phyloP scores from a whole-genome alignment of 1,139 yeast species.

The Geotrichum aggregatum region DNA sequence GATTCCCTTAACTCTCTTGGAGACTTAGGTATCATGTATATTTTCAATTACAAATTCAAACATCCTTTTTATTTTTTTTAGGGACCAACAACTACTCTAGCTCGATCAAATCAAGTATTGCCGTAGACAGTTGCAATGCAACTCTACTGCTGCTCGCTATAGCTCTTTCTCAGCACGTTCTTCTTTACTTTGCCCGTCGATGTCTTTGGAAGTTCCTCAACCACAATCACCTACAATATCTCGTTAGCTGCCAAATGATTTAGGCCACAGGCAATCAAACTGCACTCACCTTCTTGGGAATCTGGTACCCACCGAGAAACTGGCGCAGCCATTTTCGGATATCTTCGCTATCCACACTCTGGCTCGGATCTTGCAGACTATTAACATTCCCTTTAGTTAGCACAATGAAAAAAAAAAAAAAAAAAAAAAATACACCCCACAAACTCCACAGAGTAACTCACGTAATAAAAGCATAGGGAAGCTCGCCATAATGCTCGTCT shows the following conservation, averaged over 20 bases:
- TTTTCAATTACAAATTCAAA: too few relatives aligned
- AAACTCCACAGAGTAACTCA: too few relatives aligned
- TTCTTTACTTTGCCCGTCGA: conserved; percentile 40
- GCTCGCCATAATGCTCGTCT: conserved; percentile 39
- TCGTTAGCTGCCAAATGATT: too few relatives aligned
- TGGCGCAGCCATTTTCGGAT: conserved; percentile 31
- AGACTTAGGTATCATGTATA: too few relatives aligned
- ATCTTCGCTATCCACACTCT: conserved; percentile 25
- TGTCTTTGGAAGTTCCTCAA: conserved; percentile 37
- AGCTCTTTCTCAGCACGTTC: conserved; percentile 29
- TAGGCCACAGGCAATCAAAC: too few relatives aligned
- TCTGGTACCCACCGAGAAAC: conserved; percentile 38
- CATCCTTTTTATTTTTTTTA: too few relatives aligned
- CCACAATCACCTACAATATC: conserved; percentile 25
- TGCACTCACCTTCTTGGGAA: conserved; percentile 33
- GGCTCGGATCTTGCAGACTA: conserved; percentile 24
- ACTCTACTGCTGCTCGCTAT: background rate
- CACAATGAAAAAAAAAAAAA: background rate
- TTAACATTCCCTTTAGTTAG: background rate
- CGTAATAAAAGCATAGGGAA: conserved; percentile 39
- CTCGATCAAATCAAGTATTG: too few relatives aligned
- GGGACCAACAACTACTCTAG: too few relatives aligned
- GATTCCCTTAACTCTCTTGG: too few relatives aligned
- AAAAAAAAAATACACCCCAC: background rate
- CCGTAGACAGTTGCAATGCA: too few relatives aligned